Evolutionary conservation across 2,329 filamentous ascomycete genomes (phyloP), one percentile per base, ranked within the genome.

Genomic region (Apiospora arundinis): DNA sequence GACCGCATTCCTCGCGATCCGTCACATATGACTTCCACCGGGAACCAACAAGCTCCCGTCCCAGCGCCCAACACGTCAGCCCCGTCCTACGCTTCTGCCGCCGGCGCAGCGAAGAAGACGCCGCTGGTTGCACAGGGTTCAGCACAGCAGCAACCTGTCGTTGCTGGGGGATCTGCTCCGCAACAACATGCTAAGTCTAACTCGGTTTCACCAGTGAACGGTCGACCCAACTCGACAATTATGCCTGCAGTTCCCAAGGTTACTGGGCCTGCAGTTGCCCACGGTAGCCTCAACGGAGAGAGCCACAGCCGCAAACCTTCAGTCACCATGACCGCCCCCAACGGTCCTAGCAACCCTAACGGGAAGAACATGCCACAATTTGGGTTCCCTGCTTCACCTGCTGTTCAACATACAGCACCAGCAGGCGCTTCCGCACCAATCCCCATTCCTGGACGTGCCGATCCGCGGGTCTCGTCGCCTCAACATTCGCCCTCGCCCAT

Each of bases 401-500:
- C 88, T 78, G 86, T 89, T 76, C 86, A 89, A 21, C 89, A 92
- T 82, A 93, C 90, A 84, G 90, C 88, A 67, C 92, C 92, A 77
- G 82, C 83, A 44, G 68, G 68, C 74, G 82, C 82, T 75, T 84
- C 89, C 74, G 87, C 86, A 48, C 89, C 87, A 72, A 92, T 89
- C 75, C 86, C 85, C 82, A 94, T 90, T 82, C 91, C 90, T 79
- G 82, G 87, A 82, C 60, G 65, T 32, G 32, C 32, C 71, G 91
- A 93, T 79, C 92, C 92, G 73, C 90, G 93, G 77, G 89, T 95
- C 69, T 91, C 91, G 67, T 97, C 95, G 65, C 96, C 96, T 7
- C 91, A 93, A 67, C 92, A 93, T 76, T 98, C 95, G 65, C 96
- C 96, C 4, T 95, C 94, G 56, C 96, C 96, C 5, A 98, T 98